Evolutionary conservation across 1,284 basidiomycete genomes (phyloP), one percentile per base, ranked within the genome.

Genomic region (Moesziomyces antarcticus): DNA sequence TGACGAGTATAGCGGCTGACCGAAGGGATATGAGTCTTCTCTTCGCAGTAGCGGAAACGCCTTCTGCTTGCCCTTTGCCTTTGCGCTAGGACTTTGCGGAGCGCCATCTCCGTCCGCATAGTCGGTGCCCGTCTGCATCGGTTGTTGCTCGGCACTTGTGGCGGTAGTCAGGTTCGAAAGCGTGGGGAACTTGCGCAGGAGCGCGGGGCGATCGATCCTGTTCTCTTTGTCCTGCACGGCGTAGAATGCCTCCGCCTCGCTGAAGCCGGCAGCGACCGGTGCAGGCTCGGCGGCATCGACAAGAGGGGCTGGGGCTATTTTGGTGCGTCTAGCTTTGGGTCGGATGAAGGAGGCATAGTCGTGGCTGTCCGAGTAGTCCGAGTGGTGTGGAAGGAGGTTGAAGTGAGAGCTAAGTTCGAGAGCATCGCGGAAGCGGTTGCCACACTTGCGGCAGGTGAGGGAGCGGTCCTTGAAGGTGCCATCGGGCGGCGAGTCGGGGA

Each of bases 381-480:
- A 65, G 27, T 71, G 68, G n/a, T 71, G 54, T 1, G 68, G 68
- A 10, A 65, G 40, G 14, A 71, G 55, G 27, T 71, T 71, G 58
- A 61, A 66, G 47, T 71, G 68, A 1, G 57, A 55, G 61, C 63
- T 59, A 35, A 71, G 62, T 21, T 71, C 68, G 40, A 65, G 51
- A 14, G 52, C 27, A 21, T 62, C 62, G 11, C 58, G 41, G 30
- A 71, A 71, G 42, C 68, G 68, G 25, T 61, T 66, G 37, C 68
- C 68, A 48, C 68, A 71, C 14, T 50, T 50, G 33, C 62, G 43
- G 45, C 68, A 71, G 22, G 62, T 71, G 45, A 65, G 58, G 21
- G 62, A 61, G 21, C 55, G 51, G 4, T 65, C 55, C 47, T 66
- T 65, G 51, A 20, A 61, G 11, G 62, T 65, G 33, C 46, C 47